A percentile compares a stretch with the other conserved stretches of the same genome.
Evolutionary conservation across 352 stramenopile species (phyloP).

Genomic region (Globisporangium paddicum): DNA sequence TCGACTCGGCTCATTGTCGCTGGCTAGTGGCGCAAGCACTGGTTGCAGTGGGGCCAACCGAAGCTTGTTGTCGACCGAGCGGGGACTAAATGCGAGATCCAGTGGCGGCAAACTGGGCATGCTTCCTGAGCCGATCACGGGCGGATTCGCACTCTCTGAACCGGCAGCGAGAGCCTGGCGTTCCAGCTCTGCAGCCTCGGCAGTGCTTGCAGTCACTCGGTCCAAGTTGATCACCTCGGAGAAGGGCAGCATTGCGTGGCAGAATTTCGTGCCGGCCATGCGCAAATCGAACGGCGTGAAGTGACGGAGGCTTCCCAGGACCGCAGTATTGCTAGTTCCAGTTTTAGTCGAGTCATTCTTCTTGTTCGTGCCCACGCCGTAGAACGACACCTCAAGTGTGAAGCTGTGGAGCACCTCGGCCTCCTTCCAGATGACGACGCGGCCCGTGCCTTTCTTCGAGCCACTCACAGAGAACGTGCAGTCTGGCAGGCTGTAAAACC

Average conservation of each 20-base stretch:
- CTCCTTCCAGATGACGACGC: conserved; percentile 64
- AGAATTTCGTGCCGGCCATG: conserved; percentile 42
- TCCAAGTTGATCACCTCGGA: conserved; percentile 50
- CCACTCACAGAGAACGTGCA: conserved; percentile 65
- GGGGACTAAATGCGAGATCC: neutral
- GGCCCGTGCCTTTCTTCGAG: conserved; percentile 57
- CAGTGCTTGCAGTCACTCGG: conserved; percentile 5
- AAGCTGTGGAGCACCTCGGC: conserved; percentile 69
- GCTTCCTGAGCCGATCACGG: neutral
- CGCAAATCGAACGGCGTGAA: conserved; percentile 58
- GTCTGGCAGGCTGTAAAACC: conserved; percentile 63
- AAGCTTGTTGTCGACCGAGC: conserved; percentile 18
- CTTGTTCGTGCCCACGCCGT: conserved; percentile 37
- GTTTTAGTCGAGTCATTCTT: conserved; percentile 4
- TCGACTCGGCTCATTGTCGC: neutral
- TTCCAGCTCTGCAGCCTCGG: neutral
- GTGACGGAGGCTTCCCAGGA: conserved; percentile 14
- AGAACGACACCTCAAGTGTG: conserved; percentile 78
- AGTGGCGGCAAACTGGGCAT: neutral
- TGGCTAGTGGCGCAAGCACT: neutral
- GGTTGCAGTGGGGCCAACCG: conserved; percentile 17
- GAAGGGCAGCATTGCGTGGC: conserved; percentile 53
- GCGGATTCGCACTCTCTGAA: neutral
- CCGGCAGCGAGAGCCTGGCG: neutral
- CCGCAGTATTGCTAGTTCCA: conserved; percentile 5